Evolutionary conservation across 176 grass and related monocot species (phyloP).

Genomic region (Bolboschoenus planiculmis): DNA sequence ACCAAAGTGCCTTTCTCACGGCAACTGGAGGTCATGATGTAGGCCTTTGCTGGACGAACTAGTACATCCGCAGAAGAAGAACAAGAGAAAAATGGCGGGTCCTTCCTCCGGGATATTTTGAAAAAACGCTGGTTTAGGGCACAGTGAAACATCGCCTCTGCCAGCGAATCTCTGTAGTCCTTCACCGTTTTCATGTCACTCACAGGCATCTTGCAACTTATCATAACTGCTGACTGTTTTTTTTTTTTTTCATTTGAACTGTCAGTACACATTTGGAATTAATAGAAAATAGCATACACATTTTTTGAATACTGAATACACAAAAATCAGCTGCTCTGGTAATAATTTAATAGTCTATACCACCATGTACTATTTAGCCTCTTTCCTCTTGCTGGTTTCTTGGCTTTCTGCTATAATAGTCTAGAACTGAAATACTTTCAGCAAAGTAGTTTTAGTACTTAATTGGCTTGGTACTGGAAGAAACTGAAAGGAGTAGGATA

Average conservation of each 20-base stretch:
- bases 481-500: neutral
- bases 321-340: slow-evolving; percentile 5
- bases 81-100: slow-evolving; percentile 93
- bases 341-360: neutral
- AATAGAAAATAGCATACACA: slow-evolving; percentile 6
- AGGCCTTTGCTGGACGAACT: slow-evolving; percentile 81
- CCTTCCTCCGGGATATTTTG: slow-evolving; percentile 84
- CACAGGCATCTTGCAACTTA: slow-evolving; percentile 92
- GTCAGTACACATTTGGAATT: slow-evolving; percentile 20
- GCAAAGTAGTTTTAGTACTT: slow-evolving; percentile 2
- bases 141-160: slow-evolving; percentile 95
- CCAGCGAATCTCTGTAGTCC: slow-evolving; percentile 81
- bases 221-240: slow-evolving; percentile 91
- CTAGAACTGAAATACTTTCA: neutral
- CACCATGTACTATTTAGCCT: neutral
- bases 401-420: neutral
- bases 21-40: slow-evolving; percentile 97
- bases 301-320: neutral
- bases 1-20: slow-evolving; percentile 80
- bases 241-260: neutral
- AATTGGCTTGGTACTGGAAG: neutral
- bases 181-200: slow-evolving; percentile 79
- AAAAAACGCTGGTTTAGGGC: slow-evolving; percentile 96
- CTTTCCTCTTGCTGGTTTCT: neutral
- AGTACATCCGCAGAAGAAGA: slow-evolving; percentile 88